These are phyloP conservation scores for Solanum dulcamara DNA, from an alignment of 257 asterid species.

Conservation along the genomic window DNA sequence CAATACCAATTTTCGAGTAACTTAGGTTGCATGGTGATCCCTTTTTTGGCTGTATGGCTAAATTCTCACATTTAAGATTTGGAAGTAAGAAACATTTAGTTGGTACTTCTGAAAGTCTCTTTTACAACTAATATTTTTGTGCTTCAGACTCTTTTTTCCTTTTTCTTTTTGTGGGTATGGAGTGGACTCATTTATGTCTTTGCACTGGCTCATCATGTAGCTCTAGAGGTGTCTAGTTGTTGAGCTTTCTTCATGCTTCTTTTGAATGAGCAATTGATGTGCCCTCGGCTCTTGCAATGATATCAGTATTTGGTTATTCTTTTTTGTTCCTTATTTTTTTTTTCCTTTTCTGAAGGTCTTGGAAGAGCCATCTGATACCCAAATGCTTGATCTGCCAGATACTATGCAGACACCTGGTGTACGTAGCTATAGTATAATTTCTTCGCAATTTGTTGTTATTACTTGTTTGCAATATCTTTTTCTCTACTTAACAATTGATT, in stretches of 20 bases:
- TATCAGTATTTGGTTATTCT: background rate
- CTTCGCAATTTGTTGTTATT: background rate
- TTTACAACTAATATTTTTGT: background rate
- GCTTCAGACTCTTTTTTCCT: background rate
- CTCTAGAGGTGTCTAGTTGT: background rate
- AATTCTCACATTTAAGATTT: background rate
- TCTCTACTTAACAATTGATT: background rate
- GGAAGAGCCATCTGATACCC: constrained; percentile 57
- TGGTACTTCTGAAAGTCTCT: background rate
- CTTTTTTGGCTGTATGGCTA: background rate
- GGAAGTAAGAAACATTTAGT: background rate
- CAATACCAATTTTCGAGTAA: background rate
- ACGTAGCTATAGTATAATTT: constrained; percentile 14
- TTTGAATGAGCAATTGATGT: background rate
- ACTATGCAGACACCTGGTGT: constrained; percentile 73
- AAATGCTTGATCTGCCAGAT: constrained; percentile 38
- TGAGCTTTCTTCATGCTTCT: background rate
- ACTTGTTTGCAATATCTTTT: background rate
- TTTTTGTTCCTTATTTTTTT: background rate
- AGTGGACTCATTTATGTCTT: background rate
- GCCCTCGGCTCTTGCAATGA: background rate
- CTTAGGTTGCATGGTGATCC: background rate
- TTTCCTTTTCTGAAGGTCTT: constrained; percentile 31
- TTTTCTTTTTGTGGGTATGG: background rate
- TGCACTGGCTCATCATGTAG: background rate